Evolutionary conservation across 2,329 filamentous ascomycete genomes (phyloP), one percentile per base, ranked within the genome.

Genomic region (Fusarium chuoi): DNA sequence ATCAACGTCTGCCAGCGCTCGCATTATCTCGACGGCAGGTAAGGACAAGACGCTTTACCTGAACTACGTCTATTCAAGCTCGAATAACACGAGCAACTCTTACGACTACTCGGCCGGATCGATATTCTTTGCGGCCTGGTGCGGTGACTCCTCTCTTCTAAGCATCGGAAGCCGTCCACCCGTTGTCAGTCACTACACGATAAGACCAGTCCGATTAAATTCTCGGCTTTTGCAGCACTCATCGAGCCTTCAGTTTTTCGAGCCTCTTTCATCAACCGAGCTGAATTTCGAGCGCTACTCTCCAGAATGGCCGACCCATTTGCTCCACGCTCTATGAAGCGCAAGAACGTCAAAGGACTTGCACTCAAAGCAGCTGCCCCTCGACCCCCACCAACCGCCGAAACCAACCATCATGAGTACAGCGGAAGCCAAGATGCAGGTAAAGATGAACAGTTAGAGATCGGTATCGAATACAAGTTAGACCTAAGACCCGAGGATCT

Each of bases 331-430:
- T 97, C 96, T 71, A 93, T 99, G 92, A 98, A 98, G 91, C 93
- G 96, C 88, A 98, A 98, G 90, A 99, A 99, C 83, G 93, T 97
- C 84, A 98, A 98, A 86, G 96, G 95, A 42, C 92, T 99, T 57
- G 95, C 95, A 76, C 88, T 99, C 81, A 95, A 91, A 79, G 91
- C 94, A 56, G 91, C 93, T 30, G 89, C 93, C 52, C 92, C 94
- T 46, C 94, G 94, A 71, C 86, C 90, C 56, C 85, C 90, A 62
- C 90, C 91, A 61, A 91, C 94, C 36, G 92, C 94, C 51, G 93
- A 94, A 78, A 92, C 90, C 68, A 93, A 89, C 68, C 90, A 91
- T 79, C 84, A 83, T 61, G 87, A 90, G 62, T 87, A 88, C 75
- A 89, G 88, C 74, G 85, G 88, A 73, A 92, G 93, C 80, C 86